phyloP scores from a whole-genome alignment of 306 rosid species.

The Hippophae gyantsensis region DNA sequence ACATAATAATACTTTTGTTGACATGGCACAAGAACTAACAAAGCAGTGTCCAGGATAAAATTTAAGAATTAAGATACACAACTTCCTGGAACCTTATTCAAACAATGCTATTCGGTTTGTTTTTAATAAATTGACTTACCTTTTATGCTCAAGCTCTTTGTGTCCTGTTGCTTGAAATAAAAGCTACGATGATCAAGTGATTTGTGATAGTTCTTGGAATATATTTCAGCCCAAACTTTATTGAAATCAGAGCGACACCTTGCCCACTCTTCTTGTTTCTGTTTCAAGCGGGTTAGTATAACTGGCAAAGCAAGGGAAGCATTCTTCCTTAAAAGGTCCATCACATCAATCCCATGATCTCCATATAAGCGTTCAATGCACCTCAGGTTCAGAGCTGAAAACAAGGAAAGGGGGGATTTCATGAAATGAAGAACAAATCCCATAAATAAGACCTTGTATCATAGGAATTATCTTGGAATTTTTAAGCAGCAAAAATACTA shows the following conservation, averaged over 20 bases:
- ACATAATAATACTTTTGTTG: no score
- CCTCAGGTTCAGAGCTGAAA: constrained; percentile 76
- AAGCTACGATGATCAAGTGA: constrained; percentile 99
- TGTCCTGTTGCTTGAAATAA: constrained; percentile 97
- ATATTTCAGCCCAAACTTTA: constrained; percentile 98
- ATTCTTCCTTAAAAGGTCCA: constrained; percentile 86
- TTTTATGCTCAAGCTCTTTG: constrained; percentile 88
- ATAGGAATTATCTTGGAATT: constrained; percentile 14
- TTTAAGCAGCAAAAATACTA: constrained; percentile 15
- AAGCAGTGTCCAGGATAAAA: no score
- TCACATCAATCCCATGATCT: constrained; percentile 95
- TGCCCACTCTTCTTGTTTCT: constrained; percentile 98
- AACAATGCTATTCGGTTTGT: no score
- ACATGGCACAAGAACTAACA: no score
- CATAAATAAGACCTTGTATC: constrained; percentile 2
- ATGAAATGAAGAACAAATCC: constrained; percentile 18
- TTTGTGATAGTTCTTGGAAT: constrained; percentile 91
- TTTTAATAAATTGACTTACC: constrained; percentile 26
- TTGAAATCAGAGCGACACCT: constrained; percentile 85
- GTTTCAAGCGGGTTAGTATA: constrained; percentile 85
- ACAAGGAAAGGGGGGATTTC: constrained; percentile 13
- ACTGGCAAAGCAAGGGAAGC: constrained; percentile 84
- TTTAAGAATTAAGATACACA: no score
- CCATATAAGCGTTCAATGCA: constrained; percentile 95
- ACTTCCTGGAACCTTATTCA: no score